Evolutionary conservation across 768 basidiomycete genomes (phyloP).

Genomic region (Pisolithus tinctorius): DNA sequence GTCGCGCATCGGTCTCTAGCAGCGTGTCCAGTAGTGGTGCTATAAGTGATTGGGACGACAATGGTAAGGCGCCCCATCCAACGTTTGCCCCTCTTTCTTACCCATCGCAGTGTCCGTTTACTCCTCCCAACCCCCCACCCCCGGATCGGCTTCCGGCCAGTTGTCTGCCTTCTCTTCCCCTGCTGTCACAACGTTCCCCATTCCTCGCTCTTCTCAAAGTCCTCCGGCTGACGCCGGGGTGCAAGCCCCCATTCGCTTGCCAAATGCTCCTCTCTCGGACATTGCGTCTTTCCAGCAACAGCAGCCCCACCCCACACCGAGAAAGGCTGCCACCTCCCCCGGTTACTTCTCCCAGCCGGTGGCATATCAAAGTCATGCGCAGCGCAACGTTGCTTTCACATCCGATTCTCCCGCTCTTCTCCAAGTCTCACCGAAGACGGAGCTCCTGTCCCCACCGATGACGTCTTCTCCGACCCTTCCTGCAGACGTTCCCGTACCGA

Average conservation of each 20-base stretch:
- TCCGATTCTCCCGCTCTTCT: constrained; percentile 20
- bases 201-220: constrained; percentile 50
- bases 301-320: constrained; percentile 18
- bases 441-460: constrained; percentile 22
- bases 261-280: constrained; percentile 65
- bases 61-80: constrained; percentile 38
- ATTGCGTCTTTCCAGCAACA: constrained; percentile 47
- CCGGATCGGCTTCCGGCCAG: constrained; percentile 46
- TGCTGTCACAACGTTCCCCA: constrained; percentile 49
- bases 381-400: constrained; percentile 22
- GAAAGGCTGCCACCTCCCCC: constrained; percentile 27
- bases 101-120: constrained; percentile 18
- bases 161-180: constrained; percentile 68
- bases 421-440: constrained; percentile 22
- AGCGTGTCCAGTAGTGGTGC: constrained; percentile 44
- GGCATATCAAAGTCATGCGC: constrained; percentile 22
- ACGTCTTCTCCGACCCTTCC: constrained; percentile 16
- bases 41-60: constrained; percentile 77
- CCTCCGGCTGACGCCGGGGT: constrained; percentile 42
- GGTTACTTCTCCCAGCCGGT: constrained; percentile 27
- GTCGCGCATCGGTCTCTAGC: constrained; percentile 62
- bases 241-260: constrained; percentile 52
- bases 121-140: constrained; percentile 29
- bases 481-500: constrained; percentile 12
- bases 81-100: not conserved